Base-by-base conservation (phyloP, 495 filamentous ascomycete genomes). In the Aspergillus kassunensis region DNA sequence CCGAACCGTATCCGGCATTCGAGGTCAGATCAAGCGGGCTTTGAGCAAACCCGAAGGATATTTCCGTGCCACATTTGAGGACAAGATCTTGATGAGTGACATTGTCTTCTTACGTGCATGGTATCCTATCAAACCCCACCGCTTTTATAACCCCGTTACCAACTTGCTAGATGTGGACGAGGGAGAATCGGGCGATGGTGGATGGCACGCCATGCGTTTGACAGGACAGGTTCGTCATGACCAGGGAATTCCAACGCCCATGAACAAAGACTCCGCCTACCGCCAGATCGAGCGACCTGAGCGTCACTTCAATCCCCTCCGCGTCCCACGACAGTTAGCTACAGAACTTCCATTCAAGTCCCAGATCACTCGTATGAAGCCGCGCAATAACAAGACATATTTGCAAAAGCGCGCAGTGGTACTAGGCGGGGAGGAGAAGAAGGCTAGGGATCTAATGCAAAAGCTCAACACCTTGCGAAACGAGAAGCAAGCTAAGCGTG, bases 51-150 rank as follows among this genome's bases (percentile, higher is more conserved):
- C 92, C 2, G 95, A 98, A 39, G 93, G 93, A 12, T 85, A 89
- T 72, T 96, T 92, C 79, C 82, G 93, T 61, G 93, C 93, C 12
- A 96, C 92, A 0, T 98, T 98, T 57, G 93, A 98, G 67, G 93
- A 98, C 73, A 98, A 97, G 74, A 86, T 97, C 40, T 76, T 98
- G 12, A 93, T 96, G 82, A 88, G 83, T 65, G 93, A 98, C 60
- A 92, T 98, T 57, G 88, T 96, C 37, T 97, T 98, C 75, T 69
- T 98, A 29, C 79, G 91, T 10, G 92, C 95, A 2, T 98, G 93
- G 93, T 97, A 95, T 69, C 90, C 93, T 6, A 84, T 97, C 67
- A 90, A 89, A 58, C 93, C 92, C 7, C 89, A 90, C 59, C 83
- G 89, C 20, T 97, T 95, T 81, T 96, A 98, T 72, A 97, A 97